phyloP scores from a whole-genome alignment of 768 basidiomycete genomes.

The Boletellus emodensis region DNA sequence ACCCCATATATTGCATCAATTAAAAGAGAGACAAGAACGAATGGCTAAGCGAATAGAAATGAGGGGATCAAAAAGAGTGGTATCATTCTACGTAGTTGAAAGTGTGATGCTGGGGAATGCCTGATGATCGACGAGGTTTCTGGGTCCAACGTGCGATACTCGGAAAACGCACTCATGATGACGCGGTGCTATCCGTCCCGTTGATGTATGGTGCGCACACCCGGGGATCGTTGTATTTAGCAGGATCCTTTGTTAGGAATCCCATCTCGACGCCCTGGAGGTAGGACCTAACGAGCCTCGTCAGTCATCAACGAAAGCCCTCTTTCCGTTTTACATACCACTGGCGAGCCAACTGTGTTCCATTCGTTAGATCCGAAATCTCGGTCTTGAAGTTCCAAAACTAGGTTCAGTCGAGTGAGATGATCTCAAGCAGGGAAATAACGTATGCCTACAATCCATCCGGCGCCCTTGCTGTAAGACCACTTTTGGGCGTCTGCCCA shows the following conservation, averaged over 20 bases:
- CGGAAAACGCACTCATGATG: background rate
- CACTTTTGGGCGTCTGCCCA: slow-evolving; percentile 80
- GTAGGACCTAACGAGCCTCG: slow-evolving; percentile 54
- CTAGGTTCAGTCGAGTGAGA: slow-evolving; percentile 22
- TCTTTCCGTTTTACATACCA: slow-evolving; percentile 43
- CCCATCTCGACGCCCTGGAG: slow-evolving; percentile 54
- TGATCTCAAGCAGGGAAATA: background rate
- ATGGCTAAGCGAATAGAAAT: background rate
- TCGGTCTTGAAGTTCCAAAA: slow-evolving; percentile 79
- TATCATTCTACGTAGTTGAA: too few species aligned
- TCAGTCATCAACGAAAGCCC: background rate
- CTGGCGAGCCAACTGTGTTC: slow-evolving; percentile 48
- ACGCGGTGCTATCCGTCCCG: slow-evolving; percentile 9
- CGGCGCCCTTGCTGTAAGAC: slow-evolving; percentile 53
- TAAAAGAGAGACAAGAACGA: background rate
- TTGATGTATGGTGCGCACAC: slow-evolving; percentile 58
- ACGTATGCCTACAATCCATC: slow-evolving; percentile 57
- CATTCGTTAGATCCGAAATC: slow-evolving; percentile 43
- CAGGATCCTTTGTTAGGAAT: slow-evolving; percentile 62
- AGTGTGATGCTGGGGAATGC: background rate
- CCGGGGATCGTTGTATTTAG: slow-evolving; percentile 47
- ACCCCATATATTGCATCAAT: too few species aligned
- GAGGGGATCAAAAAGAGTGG: background rate
- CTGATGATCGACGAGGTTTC: background rate
- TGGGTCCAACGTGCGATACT: background rate